Conservation (phyloP, 331 rosid species). For the Telfairia occidentalis region DNA sequence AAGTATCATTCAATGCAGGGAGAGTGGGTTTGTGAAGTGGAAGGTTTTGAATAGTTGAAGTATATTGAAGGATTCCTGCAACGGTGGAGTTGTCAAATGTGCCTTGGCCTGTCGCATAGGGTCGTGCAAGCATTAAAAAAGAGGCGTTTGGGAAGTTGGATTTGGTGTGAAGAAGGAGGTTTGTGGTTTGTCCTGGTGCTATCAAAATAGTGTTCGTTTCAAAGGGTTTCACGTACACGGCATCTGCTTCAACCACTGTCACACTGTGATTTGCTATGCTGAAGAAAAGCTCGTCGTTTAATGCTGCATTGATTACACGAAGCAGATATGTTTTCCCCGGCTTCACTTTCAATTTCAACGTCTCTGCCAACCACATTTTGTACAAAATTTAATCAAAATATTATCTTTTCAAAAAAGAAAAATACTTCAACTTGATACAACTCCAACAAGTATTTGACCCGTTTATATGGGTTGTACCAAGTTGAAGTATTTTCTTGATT, state of each 20-base stretch:
- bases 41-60: background rate
- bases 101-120: slow-evolving; percentile 31
- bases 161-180: slow-evolving; percentile 29
- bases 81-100: slow-evolving; percentile 18
- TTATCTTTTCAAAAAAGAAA: too few species aligned
- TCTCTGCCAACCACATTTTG: background rate
- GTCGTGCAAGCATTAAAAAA: slow-evolving; percentile 31
- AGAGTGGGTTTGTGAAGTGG: slow-evolving; percentile 17
- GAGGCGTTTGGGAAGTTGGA: slow-evolving; percentile 15
- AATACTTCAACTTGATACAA: too few species aligned
- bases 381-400: too few species aligned
- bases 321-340: background rate
- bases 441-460: too few species aligned
- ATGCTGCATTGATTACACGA: background rate
- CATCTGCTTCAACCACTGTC: slow-evolving; percentile 33
- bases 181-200: slow-evolving; percentile 38
- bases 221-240: slow-evolving; percentile 30
- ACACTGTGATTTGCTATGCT: background rate
- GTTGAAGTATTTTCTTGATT: too few species aligned
- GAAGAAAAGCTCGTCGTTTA: slow-evolving; percentile 1
- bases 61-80: slow-evolving; percentile 32
- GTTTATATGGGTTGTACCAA: too few species aligned
- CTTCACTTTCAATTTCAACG: slow-evolving; percentile 3
- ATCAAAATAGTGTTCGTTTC: slow-evolving; percentile 19
- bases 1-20: slow-evolving; percentile 22